Conservation (phyloP, 805 yeast species). For the Nakazawaea wickerhamii region DNA sequence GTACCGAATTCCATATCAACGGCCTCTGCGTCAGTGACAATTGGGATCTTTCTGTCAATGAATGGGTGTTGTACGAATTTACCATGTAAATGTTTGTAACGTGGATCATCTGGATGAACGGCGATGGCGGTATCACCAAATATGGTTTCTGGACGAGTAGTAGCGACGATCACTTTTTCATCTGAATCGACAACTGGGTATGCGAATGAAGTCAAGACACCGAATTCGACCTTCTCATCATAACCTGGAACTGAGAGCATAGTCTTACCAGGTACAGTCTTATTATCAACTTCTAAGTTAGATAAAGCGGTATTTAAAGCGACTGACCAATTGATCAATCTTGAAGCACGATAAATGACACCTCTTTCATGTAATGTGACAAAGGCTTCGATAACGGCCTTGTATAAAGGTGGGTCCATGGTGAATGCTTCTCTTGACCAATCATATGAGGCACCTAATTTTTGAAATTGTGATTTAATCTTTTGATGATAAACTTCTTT, state of each 20-base stretch:
- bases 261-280: slow-evolving; percentile 80
- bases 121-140: slow-evolving; percentile 99
- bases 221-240: slow-evolving; percentile 87
- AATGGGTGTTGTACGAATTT: slow-evolving; percentile 89
- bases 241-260: slow-evolving; percentile 83
- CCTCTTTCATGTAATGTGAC: slow-evolving; percentile 92
- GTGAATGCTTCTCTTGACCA: slow-evolving; percentile 96
- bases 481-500: slow-evolving; percentile 86
- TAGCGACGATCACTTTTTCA: slow-evolving; percentile 87
- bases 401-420: slow-evolving; percentile 67
- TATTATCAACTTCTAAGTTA: slow-evolving; percentile 93
- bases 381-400: slow-evolving; percentile 87
- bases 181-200: slow-evolving; percentile 82
- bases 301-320: slow-evolving; percentile 92
- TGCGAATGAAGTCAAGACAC: slow-evolving; percentile 93
- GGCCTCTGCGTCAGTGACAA: slow-evolving; percentile 84
- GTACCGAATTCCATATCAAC: slow-evolving; percentile 99
- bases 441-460: slow-evolving; percentile 94
- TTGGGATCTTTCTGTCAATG: slow-evolving; percentile 78
- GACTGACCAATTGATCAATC: slow-evolving; percentile 96
- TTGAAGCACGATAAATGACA: slow-evolving; percentile 85
- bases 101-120: slow-evolving; percentile 90
- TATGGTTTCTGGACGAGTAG: slow-evolving; percentile 97
- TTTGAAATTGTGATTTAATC: slow-evolving; percentile 78
- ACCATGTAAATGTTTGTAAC: slow-evolving; percentile 94